phyloP scores from a whole-genome alignment of 116 monocot species.

The Dioscorea cayenensis region DNA sequence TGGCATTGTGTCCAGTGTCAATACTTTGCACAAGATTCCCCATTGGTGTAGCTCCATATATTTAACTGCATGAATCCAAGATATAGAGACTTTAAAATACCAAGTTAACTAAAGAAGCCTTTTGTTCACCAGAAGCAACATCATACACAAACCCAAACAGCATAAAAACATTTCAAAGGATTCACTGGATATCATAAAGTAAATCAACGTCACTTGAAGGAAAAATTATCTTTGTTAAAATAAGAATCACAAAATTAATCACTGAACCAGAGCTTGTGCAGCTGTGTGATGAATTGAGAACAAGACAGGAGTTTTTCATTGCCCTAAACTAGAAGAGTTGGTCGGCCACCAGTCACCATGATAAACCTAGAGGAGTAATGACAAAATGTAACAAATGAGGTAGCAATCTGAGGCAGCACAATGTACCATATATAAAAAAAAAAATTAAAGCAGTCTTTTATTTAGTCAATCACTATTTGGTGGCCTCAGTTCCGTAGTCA shows the following conservation, averaged over 20 bases:
- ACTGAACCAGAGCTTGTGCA: neutral
- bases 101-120: neutral
- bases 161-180: neutral
- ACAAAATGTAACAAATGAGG: neutral
- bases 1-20: slow-evolving; percentile 83
- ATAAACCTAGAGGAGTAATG: neutral
- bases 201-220: too few species aligned
- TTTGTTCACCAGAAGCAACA: neutral
- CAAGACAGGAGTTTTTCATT: neutral
- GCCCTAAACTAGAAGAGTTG: neutral
- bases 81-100: too few species aligned
- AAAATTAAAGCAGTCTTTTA: too few species aligned
- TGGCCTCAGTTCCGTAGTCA: too few species aligned
- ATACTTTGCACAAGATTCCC: slow-evolving; percentile 53
- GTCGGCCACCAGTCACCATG: neutral
- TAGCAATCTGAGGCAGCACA: neutral
- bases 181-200: too few species aligned
- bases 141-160: neutral
- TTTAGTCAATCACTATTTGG: too few species aligned
- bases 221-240: neutral
- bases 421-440: neutral
- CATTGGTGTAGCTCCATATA: slow-evolving; percentile 75
- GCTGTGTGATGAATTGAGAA: neutral
- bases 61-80: slow-evolving; percentile 42
- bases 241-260: neutral